Evolutionary conservation across 1,284 basidiomycete species (phyloP).

Genomic region (Sanghuangporus sanghuang): DNA sequence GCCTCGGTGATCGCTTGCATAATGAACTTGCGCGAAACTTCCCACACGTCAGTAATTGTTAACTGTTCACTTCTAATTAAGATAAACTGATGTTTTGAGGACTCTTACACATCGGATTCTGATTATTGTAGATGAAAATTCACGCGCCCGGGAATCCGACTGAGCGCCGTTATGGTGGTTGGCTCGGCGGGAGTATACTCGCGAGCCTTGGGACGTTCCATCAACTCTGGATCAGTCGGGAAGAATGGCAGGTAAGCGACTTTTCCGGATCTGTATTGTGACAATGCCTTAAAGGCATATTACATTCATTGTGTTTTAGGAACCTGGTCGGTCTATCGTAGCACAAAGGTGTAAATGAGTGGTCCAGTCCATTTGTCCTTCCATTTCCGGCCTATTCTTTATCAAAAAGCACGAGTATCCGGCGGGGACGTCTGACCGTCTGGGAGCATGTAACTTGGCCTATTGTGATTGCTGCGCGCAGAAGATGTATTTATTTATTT

Average conservation of each 20-base stretch:
- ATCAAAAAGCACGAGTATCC: too few species aligned
- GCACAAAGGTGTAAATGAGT: constrained; percentile 72
- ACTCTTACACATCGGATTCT: constrained; percentile 22
- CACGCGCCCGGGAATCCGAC: constrained; percentile 86
- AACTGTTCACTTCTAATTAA: not conserved
- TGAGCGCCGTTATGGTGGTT: constrained; percentile 85
- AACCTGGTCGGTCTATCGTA: constrained; percentile 74
- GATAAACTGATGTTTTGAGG: too few species aligned
- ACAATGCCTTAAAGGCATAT: not conserved
- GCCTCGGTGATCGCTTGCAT: constrained; percentile 82
- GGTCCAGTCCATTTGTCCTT: not conserved
- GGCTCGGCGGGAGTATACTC: constrained; percentile 92
- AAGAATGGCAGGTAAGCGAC: constrained; percentile 78
- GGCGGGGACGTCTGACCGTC: too few species aligned
- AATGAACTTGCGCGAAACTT: constrained; percentile 76
- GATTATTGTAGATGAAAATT: constrained; percentile 58
- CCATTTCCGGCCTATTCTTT: not conserved
- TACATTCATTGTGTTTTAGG: constrained; percentile 34
- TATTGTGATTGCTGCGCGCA: too few species aligned
- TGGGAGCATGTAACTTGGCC: too few species aligned
- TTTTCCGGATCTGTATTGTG: not conserved
- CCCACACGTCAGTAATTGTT: constrained; percentile 60
- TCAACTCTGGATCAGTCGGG: constrained; percentile 89
- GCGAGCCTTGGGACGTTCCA: constrained; percentile 95
- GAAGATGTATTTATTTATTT: too few species aligned